These are phyloP conservation scores for Combretum micranthum DNA, from an alignment of 345 rosid species.

Conservation along the genomic window DNA sequence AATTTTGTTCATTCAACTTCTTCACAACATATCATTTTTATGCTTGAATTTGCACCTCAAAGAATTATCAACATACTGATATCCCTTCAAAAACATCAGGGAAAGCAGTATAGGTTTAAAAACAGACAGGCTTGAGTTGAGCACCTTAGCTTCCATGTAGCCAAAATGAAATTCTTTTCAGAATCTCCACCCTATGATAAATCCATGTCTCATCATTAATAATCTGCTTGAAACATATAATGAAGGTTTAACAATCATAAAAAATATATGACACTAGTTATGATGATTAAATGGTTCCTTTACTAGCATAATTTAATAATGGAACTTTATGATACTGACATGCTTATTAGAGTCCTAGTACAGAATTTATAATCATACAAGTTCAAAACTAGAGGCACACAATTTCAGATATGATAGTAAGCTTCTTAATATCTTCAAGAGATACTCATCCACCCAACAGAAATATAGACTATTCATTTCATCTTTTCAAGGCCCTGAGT, in stretches of 20 bases:
- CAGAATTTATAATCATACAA: no score
- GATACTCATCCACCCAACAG: no score
- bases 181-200: conserved; percentile 29
- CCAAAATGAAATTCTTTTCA: conserved; percentile 30
- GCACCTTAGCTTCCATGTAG: conserved; percentile 80
- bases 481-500: no score
- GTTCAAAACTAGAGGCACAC: no score
- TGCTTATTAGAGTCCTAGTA: no score
- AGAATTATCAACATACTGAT: no score
- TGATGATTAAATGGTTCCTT: background rate
- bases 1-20: no score
- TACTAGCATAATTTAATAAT: background rate
- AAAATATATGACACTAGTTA: background rate
- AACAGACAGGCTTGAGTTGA: conserved; percentile 2
- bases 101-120: background rate
- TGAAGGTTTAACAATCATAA: conserved; percentile 2
- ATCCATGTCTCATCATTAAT: background rate
- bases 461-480: no score
- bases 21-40: no score
- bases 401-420: background rate
- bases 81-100: background rate
- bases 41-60: no score
- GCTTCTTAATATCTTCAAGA: no score
- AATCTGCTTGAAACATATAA: background rate
- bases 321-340: background rate